Base-by-base conservation (phyloP, 441 rosid species). In the Gossypium trilobum region DNA sequence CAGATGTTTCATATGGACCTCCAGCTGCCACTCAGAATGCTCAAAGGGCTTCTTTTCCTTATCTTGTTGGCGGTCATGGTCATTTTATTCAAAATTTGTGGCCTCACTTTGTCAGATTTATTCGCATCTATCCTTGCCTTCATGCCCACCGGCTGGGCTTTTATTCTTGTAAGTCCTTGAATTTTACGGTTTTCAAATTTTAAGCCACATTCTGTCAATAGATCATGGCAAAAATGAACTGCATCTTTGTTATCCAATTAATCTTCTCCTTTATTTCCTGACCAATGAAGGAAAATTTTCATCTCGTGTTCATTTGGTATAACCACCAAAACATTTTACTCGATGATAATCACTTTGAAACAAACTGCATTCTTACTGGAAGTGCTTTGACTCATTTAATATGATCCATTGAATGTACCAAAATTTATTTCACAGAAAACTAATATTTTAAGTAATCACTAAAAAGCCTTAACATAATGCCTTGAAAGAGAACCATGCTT, bases 91-190 rank as follows among this genome's bases (percentile, higher is more conserved):
- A 90, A 85, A 36, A 73, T 89, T 44, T 85, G 75, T 9, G 71
- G 73, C 71, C 75, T 89, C 80, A 87, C 92, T 10, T 54, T 83
- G 14, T 77, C 67, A 64, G 91, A 86, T 70, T 77, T 87, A 46
- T 70, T 87, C 71, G 81, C 88, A 9, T 85, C 91, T 74, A 69
- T 88, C 74, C 91, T 90, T 9, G 95, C 93, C 36, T 85, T 90
- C 86, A 81, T 88, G 93, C 95, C 95, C 52, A 88, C 95, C 0
- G 92, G 93, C 4, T 90, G 95, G 95, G 95, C 90, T 68, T 74
- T 89, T 81, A 87, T 89, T 65, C 82, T 87, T 58, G 95, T 87
- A 71, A 86, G 90, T 84, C 10, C 23, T 25, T 20, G n/a, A 17
- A 27, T 36, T 36, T 57, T 16, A 19, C 27, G 9, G 9, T 42